Evolutionary conservation across 331 rosid species (phyloP).

Genomic region (Saraca asoca): DNA sequence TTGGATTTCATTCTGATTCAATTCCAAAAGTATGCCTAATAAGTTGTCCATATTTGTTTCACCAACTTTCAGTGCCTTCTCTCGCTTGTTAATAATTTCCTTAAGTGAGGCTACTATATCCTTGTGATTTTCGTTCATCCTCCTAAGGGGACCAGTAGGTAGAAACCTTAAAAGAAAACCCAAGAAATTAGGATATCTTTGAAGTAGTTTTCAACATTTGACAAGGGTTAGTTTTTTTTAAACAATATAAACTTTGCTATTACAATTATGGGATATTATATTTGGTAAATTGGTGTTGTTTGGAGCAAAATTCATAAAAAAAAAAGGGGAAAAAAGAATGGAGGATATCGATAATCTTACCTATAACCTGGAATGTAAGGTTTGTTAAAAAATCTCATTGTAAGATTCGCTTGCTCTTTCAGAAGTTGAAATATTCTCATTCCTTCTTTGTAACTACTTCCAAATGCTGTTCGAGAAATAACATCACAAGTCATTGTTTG

Average conservation of each 20-base stretch:
- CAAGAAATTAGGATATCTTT: neutral
- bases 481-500: conserved; percentile 25
- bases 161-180: conserved; percentile 28
- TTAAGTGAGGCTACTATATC: conserved; percentile 6
- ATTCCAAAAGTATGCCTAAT: no score
- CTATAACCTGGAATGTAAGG: conserved; percentile 25
- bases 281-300: no score
- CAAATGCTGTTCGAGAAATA: conserved; percentile 6
- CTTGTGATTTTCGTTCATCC: conserved; percentile 32
- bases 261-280: no score
- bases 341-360: neutral
- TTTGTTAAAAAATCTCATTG: neutral
- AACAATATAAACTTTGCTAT: no score
- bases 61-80: conserved; percentile 22
- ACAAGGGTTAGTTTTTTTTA: no score
- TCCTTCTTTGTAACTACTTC: conserved; percentile 31
- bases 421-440: conserved; percentile 14
- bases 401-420: neutral
- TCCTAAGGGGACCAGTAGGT: conserved; percentile 39
- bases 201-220: no score
- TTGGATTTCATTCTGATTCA: conserved; percentile 35
- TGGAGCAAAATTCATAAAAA: no score
- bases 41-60: conserved; percentile 41
- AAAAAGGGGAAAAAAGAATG: no score
- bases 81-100: conserved; percentile 37